Percentiles rank a stretch among this genome's conserved stretches.
Evolutionary conservation across 2,329 filamentous ascomycete genomes (phyloP).

Genomic region (Helicocarpus griseus): DNA sequence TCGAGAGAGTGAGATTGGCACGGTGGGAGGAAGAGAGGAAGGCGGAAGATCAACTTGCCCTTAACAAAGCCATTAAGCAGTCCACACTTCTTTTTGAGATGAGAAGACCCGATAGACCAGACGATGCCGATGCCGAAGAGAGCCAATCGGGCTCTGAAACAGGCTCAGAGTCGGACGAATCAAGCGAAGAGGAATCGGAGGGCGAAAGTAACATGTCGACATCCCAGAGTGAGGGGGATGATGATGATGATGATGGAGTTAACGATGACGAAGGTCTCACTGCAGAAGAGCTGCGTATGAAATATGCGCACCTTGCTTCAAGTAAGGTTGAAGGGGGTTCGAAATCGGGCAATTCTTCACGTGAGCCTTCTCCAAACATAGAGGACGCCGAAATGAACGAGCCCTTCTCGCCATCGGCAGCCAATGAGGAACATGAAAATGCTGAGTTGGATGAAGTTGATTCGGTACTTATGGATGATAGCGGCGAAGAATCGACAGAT

Average conservation of each 20-base stretch:
- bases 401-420: background rate
- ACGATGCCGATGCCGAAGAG: slow-evolving; percentile 47
- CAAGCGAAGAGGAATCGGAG: slow-evolving; percentile 50
- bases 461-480: slow-evolving; percentile 36
- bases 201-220: slow-evolving; percentile 43
- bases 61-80: slow-evolving; percentile 44
- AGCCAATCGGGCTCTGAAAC: slow-evolving; percentile 50
- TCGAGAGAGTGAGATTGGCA: slow-evolving; percentile 46
- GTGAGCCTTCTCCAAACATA: background rate
- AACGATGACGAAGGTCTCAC: slow-evolving; percentile 38
- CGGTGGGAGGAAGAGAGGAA: slow-evolving; percentile 50
- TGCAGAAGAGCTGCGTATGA: slow-evolving; percentile 37
- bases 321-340: slow-evolving; percentile 11
- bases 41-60: slow-evolving; percentile 42
- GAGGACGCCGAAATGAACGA: background rate
- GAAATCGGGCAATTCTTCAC: background rate
- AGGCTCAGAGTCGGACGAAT: slow-evolving; percentile 59
- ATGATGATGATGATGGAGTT: slow-evolving; percentile 28
- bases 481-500: slow-evolving; percentile 35
- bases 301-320: slow-evolving; percentile 35
- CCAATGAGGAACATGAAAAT: background rate
- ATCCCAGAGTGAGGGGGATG: slow-evolving; percentile 34
- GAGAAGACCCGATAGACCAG: slow-evolving; percentile 30
- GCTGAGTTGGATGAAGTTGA: slow-evolving; percentile 33
- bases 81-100: slow-evolving; percentile 42